Conservation (phyloP, 2,329 filamentous ascomycete species). For the Pseudogymnoascus sp. region DNA sequence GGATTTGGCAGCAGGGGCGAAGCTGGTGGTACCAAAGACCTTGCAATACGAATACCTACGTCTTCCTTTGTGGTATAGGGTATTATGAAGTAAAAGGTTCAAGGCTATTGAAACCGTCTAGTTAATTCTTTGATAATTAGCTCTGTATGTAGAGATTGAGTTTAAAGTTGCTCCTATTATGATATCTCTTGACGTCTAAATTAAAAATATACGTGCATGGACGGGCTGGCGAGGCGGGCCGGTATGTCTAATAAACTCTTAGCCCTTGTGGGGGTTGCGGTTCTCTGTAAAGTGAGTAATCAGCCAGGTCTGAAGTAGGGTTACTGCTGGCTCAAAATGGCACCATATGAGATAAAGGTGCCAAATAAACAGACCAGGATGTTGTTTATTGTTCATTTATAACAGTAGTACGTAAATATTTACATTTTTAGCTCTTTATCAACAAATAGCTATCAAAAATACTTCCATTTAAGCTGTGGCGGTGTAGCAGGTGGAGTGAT, state of each 20-base stretch:
- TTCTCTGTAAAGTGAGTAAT: neutral
- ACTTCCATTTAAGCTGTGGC: constrained; percentile 3
- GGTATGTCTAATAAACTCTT: neutral
- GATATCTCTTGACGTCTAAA: neutral
- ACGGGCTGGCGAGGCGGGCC: neutral
- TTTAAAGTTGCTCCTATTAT: neutral
- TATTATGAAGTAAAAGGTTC: neutral
- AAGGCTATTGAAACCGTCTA: neutral
- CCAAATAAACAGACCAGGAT: neutral
- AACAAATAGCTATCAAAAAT: neutral
- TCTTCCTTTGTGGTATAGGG: neutral
- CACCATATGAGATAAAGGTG: neutral
- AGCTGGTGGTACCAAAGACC: neutral
- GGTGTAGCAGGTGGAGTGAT: neutral
- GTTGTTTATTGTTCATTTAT: neutral
- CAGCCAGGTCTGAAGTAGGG: neutral
- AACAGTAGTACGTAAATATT: neutral
- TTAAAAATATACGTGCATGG: neutral
- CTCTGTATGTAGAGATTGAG: neutral
- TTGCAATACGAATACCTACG: no score
- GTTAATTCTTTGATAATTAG: neutral
- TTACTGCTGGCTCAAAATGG: neutral
- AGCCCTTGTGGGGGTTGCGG: neutral
- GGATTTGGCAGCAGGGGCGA: neutral
- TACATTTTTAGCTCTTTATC: neutral